Conservation (phyloP, 2,329 filamentous ascomycete species). For the Paraconiothyrium brasiliense region DNA sequence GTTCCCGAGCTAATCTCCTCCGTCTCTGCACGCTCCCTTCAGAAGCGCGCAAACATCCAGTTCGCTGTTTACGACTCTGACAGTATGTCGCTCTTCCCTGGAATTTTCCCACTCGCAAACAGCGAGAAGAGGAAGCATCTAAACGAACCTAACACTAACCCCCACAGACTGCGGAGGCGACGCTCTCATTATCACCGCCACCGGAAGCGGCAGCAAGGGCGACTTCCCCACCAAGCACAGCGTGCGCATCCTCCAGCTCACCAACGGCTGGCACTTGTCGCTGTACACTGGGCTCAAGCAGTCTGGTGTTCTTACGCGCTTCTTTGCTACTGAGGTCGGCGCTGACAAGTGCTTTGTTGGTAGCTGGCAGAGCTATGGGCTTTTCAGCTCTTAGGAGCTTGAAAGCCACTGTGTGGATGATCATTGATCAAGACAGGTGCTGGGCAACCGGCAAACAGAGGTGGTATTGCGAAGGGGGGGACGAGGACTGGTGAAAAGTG, state of each 20-base stretch:
- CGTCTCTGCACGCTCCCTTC: slow-evolving; percentile 4
- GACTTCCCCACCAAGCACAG: slow-evolving; percentile 8
- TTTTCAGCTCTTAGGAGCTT: slow-evolving; percentile 9
- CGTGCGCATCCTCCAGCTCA: slow-evolving; percentile 12
- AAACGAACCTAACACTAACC: background rate
- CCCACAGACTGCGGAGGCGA: slow-evolving; percentile 5
- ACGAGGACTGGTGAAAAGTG: no score
- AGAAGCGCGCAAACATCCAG: slow-evolving; percentile 5
- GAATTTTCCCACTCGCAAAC: background rate
- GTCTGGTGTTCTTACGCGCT: slow-evolving; percentile 13
- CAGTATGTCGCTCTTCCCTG: background rate
- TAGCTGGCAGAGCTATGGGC: slow-evolving; percentile 10
- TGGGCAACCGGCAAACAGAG: no score
- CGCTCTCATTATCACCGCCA: background rate
- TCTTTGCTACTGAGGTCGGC: slow-evolving; percentile 9
- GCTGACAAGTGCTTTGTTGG: slow-evolving; percentile 10
- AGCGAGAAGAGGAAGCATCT: background rate
- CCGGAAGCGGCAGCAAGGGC: background rate
- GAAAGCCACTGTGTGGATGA: background rate
- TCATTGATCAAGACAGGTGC: background rate
- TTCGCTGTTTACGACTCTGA: background rate
- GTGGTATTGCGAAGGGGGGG: background rate
- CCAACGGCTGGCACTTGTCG: slow-evolving; percentile 14
- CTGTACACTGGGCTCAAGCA: slow-evolving; percentile 6
- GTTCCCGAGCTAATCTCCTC: slow-evolving; percentile 4